These are phyloP conservation scores for Combretum micranthum DNA, from an alignment of 345 rosid genomes.

Conservation along the genomic window DNA sequence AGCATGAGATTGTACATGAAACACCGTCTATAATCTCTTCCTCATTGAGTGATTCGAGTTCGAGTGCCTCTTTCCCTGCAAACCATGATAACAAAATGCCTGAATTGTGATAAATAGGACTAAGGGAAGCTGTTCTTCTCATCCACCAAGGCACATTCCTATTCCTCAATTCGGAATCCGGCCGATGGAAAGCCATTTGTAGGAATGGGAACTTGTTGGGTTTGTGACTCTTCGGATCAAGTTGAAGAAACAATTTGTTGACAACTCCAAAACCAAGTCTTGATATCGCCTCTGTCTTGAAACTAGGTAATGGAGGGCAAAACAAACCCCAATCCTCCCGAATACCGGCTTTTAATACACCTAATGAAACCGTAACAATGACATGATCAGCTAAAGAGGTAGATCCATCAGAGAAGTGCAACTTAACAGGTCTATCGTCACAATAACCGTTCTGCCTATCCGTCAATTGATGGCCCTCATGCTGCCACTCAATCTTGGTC, in stretches of 20 bases:
- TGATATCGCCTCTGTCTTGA: conserved; percentile 70
- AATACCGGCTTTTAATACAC: conserved; percentile 79
- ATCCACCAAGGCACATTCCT: conserved; percentile 87
- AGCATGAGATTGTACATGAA: conserved; percentile 46
- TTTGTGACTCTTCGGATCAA: conserved; percentile 11
- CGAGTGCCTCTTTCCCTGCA: conserved; percentile 90
- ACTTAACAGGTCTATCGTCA: conserved; percentile 43
- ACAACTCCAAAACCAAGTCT: conserved; percentile 91
- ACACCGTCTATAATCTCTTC: conserved; percentile 70
- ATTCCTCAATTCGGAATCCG: conserved; percentile 45
- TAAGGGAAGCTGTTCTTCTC: conserved; percentile 75
- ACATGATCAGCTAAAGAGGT: conserved; percentile 74
- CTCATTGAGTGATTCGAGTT: conserved; percentile 67
- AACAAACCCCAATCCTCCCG: conserved; percentile 49
- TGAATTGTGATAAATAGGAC: conserved; percentile 68
- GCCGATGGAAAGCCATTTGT: conserved; percentile 61
- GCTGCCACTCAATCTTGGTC: conserved; percentile 63
- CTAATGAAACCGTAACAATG: conserved; percentile 80
- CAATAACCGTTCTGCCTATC: conserved; percentile 26
- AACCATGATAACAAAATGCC: conserved; percentile 79
- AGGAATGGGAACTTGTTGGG: conserved; percentile 44
- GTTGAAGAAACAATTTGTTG: conserved; percentile 75
- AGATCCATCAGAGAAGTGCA: conserved; percentile 85
- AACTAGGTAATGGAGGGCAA: conserved; percentile 64
- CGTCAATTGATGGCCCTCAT: conserved; percentile 14